phyloP scores from a whole-genome alignment of 208 protist species.

The Trypanosoma platydactyli region DNA sequence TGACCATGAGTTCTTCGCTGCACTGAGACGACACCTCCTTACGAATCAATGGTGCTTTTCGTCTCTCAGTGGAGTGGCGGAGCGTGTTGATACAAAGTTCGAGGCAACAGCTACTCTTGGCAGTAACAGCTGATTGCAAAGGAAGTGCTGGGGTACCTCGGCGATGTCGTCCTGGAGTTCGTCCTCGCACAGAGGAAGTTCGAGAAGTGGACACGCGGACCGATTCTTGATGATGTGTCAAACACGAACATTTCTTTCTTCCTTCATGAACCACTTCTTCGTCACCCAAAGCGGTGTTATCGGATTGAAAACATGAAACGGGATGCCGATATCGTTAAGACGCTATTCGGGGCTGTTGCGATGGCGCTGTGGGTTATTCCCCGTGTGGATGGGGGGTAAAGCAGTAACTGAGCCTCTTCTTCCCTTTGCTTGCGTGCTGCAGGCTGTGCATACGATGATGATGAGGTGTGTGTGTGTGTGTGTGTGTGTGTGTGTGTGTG shows the following conservation, averaged over 20 bases:
- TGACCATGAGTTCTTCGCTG: slow-evolving; percentile 13
- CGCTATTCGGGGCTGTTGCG: slow-evolving; percentile 48
- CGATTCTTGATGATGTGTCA: slow-evolving; percentile 25
- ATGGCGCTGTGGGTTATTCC: slow-evolving; percentile 51
- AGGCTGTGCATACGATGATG: slow-evolving; percentile 25
- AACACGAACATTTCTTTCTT: slow-evolving; percentile 24
- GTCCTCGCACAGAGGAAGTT: slow-evolving; percentile 15
- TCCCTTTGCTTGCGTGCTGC: slow-evolving; percentile 12
- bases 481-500: too few species aligned
- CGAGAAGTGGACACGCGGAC: slow-evolving; percentile 28
- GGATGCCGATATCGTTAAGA: slow-evolving; percentile 48
- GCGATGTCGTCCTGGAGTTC: slow-evolving; percentile 55
- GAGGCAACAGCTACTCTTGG: slow-evolving; percentile 29
- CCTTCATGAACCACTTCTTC: slow-evolving; percentile 30
- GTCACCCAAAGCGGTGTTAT: slow-evolving; percentile 27
- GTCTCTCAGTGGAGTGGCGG: slow-evolving; percentile 9
- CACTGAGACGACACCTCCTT: slow-evolving; percentile 10
- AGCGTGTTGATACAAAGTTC: slow-evolving; percentile 8
- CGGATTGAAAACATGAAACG: slow-evolving; percentile 40
- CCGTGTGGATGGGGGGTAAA: neutral
- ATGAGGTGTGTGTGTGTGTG: too few species aligned
- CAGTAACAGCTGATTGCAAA: slow-evolving; percentile 29
- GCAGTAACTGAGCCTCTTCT: neutral
- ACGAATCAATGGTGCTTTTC: neutral
- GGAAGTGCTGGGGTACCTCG: slow-evolving; percentile 48